Evolutionary conservation across 345 rosid genomes (phyloP), one percentile per base, ranked within the genome.

Genomic region (Salix exigua): DNA sequence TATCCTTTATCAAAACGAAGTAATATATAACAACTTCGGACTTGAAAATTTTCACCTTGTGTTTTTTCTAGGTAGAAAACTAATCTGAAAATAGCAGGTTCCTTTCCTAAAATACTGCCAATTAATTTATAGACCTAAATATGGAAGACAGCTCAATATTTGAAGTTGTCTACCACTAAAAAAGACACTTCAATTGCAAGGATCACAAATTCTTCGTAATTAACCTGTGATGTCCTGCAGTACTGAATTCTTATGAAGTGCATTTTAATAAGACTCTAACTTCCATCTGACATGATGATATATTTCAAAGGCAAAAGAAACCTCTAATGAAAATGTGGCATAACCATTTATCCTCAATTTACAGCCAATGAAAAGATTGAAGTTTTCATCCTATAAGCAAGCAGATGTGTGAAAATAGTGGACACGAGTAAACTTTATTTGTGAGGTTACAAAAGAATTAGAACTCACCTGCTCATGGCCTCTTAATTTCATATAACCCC

Each of bases 401-500:
- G 62, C 14, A n/a, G 62, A 55, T 55, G 62, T 11, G 12, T n/a
- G 26, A 55, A 55, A n/a, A 55, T 23, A n/a, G 62, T n/a, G 28
- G 5, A n/a, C 28, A 55, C 5, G 28, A 55, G 13, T n/a, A n/a
- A 2, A 55, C 2, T n/a, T 55, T 55, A n/a, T 8, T 9, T 17
- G 19, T 42, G 14, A 46, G 66, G 31, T 10, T 72, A 37, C 66
- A 25, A 4, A 60, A 48, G 60, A 33, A 70, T 10, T 75, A 69
- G 55, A 50, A 80, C 92, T 88, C 78, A 91, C 98, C 83, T 94
- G 97, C 82, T 90, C 98, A 61, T 92, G 98, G 75, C 98, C 98
- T 79, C 89, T 89, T 74, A 96, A 77, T 77, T 90, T 90, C 86
- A 92, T 61, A 83, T 70, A 82, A 80, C 99, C 98, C 14, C 97